Conservation (phyloP, 192 early-diverging fungal genomes). For the Coemansia asiatica region DNA sequence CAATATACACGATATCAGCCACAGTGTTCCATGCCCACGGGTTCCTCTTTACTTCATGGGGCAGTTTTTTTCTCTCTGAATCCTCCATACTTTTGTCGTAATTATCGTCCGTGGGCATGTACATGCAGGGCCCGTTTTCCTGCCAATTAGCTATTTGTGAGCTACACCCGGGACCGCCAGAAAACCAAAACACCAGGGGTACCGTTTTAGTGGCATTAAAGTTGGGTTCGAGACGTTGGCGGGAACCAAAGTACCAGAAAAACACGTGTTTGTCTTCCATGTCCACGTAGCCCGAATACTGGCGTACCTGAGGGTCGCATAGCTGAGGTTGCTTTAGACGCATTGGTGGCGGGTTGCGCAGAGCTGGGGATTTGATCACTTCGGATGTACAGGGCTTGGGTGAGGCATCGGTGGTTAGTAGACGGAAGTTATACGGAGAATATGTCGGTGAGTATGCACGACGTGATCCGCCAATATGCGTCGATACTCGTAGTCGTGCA, state of each 20-base stretch:
- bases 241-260: conserved; percentile 75
- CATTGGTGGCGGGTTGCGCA: conserved; percentile 51
- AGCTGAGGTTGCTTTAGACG: conserved; percentile 68
- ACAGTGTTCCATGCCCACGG: conserved; percentile 68
- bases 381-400: conserved; percentile 19
- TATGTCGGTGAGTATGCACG: neutral
- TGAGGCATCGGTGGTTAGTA: neutral
- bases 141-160: conserved; percentile 72
- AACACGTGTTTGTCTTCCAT: conserved; percentile 60
- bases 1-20: conserved; percentile 60
- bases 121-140: conserved; percentile 74
- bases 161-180: conserved; percentile 76
- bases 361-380: neutral
- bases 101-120: conserved; percentile 15
- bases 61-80: conserved; percentile 44
- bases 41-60: conserved; percentile 49
- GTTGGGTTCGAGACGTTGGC: conserved; percentile 18
- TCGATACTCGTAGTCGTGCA: no score
- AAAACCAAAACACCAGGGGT: conserved; percentile 74
- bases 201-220: conserved; percentile 55
- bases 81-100: conserved; percentile 25
- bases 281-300: conserved; percentile 78
- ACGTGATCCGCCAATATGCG: no score
- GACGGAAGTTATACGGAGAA: neutral
- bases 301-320: conserved; percentile 87